Percentiles rank a stretch among this genome's conserved stretches.
Conservation (phyloP, 2,329 filamentous ascomycete genomes). For the Bertia moriformis region DNA sequence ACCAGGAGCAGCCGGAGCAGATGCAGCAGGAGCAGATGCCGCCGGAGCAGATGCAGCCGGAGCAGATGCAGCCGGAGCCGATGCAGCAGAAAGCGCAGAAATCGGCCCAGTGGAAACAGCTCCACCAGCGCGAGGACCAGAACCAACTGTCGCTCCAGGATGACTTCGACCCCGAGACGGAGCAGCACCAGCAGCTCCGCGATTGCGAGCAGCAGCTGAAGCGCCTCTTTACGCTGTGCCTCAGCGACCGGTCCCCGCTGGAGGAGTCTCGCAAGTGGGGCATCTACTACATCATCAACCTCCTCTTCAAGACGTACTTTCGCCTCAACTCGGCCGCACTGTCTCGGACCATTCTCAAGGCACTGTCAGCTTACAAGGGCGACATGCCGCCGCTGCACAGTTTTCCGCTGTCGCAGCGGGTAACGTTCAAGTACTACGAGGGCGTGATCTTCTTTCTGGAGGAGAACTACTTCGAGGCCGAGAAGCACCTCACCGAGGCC, state of each 20-base stretch:
- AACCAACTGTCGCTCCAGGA: constrained; percentile 63
- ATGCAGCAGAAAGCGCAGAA: too few relatives aligned
- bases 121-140: too few relatives aligned
- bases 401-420: constrained; percentile 79
- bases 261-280: constrained; percentile 95
- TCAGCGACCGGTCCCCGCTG: constrained; percentile 77
- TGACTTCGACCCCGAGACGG: constrained; percentile 63
- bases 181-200: constrained; percentile 73
- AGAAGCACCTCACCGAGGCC: constrained; percentile 66
- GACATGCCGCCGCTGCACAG: constrained; percentile 69
- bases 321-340: constrained; percentile 81
- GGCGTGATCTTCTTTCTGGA: constrained; percentile 89
- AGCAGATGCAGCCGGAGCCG: too few relatives aligned
- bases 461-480: constrained; percentile 78
- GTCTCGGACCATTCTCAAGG: constrained; percentile 77
- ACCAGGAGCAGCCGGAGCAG: too few relatives aligned
- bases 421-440: constrained; percentile 92
- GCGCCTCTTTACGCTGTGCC: constrained; percentile 76
- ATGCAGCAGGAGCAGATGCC: too few relatives aligned
- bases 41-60: too few relatives aligned
- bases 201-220: constrained; percentile 85
- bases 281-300: constrained; percentile 83
- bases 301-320: constrained; percentile 97
- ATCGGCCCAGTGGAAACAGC: too few relatives aligned
- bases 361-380: constrained; percentile 58